These are phyloP conservation scores for Rhodosporidiobolus sp. DNA, from an alignment of 768 basidiomycete genomes.

Conservation along the genomic window DNA sequence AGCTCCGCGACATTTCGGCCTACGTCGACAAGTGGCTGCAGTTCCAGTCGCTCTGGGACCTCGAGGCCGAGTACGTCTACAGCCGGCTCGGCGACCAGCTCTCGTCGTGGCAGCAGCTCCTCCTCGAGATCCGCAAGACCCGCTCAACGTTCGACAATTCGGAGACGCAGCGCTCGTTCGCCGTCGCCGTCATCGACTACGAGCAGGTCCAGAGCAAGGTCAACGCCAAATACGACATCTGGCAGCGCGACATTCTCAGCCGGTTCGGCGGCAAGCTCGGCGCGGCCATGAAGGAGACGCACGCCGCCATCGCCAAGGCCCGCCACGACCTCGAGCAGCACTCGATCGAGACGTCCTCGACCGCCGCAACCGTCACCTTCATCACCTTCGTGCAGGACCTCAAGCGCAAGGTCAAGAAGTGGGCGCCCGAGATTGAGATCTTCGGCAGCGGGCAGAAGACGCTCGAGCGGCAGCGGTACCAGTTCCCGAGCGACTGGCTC, in stretches of 20 bases:
- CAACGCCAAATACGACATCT: slow-evolving; percentile 96
- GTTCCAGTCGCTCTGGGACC: slow-evolving; percentile 98
- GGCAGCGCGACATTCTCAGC: slow-evolving; percentile 92
- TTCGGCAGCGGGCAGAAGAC: slow-evolving; percentile 96
- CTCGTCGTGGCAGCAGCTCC: slow-evolving; percentile 83
- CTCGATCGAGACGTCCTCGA: slow-evolving; percentile 88
- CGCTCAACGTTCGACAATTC: slow-evolving; percentile 95
- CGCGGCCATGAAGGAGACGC: slow-evolving; percentile 95
- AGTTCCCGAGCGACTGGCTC: slow-evolving; percentile 95
- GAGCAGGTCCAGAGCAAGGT: slow-evolving; percentile 96
- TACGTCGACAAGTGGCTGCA: slow-evolving; percentile 98
- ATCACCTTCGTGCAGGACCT: slow-evolving; percentile 99
- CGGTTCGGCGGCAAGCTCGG: slow-evolving; percentile 91
- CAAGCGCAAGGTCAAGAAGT: slow-evolving; percentile 92
- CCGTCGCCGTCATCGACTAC: slow-evolving; percentile 91
- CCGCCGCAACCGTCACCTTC: slow-evolving; percentile 95
- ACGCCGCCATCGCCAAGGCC: slow-evolving; percentile 85
- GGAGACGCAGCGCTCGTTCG: slow-evolving; percentile 85
- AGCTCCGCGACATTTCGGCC: slow-evolving; percentile 77
- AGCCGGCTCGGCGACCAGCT: slow-evolving; percentile 90
- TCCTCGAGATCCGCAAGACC: slow-evolving; percentile 95
- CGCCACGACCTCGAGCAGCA: slow-evolving; percentile 94
- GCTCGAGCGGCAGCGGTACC: slow-evolving; percentile 91
- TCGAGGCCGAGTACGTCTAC: slow-evolving; percentile 95
- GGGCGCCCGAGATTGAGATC: slow-evolving; percentile 93